These are phyloP conservation scores for Phytophthora hybrid DNA, from an alignment of 352 stramenopile genomes.

Conservation along the genomic window DNA sequence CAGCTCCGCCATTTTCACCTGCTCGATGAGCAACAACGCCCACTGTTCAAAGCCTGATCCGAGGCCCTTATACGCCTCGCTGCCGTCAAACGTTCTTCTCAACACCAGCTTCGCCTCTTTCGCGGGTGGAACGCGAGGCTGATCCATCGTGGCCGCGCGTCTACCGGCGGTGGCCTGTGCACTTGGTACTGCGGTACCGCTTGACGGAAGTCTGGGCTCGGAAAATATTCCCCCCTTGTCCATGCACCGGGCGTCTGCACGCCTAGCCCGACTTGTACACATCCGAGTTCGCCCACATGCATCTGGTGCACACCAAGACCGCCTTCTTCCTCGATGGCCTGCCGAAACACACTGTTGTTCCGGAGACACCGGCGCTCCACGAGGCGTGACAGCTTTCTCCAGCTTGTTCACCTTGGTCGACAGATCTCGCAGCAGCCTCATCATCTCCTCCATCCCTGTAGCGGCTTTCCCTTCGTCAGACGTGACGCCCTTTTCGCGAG, in stretches of 20 bases:
- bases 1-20: conserved; percentile 15
- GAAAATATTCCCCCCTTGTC: not conserved
- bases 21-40: conserved; percentile 1
- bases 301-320: conserved; percentile 1
- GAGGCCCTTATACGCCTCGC: too few relatives aligned
- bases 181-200: not conserved
- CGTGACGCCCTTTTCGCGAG: not conserved
- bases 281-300: not conserved
- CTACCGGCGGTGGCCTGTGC: not conserved
- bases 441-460: not conserved
- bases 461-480: conserved; percentile 1
- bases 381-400: conserved; percentile 7
- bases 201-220: not conserved
- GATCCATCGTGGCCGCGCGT: not conserved
- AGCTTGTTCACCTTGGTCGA: conserved; percentile 5
- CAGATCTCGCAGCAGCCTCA: not conserved
- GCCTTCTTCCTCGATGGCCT: conserved; percentile 1
- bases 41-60: too few relatives aligned
- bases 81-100: conserved; percentile 1
- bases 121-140: not conserved
- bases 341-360: conserved; percentile 11
- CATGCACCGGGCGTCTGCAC: conserved; percentile 8
- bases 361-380: not conserved
- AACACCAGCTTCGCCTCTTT: not conserved
- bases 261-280: not conserved